Conservation (phyloP, 1,284 basidiomycete genomes). For the Puccinia hordei region DNA sequence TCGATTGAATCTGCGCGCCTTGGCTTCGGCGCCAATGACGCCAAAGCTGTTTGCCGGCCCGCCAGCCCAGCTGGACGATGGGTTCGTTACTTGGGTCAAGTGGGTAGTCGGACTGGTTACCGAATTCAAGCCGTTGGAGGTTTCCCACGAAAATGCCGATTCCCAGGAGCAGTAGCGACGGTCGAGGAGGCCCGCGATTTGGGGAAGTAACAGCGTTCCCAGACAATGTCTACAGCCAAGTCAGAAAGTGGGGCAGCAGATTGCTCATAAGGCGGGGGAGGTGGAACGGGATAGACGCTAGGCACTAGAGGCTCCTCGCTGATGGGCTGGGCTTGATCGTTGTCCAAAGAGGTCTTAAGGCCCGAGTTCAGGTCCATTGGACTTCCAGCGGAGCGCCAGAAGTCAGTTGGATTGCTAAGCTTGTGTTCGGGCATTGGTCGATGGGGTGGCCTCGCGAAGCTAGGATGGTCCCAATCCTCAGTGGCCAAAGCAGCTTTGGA, state of each 20-base stretch:
- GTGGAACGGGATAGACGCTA: conserved; percentile 39
- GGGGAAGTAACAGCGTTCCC: conserved; percentile 37
- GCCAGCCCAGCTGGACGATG: background rate
- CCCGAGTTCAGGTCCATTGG: background rate
- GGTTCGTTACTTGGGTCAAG: background rate
- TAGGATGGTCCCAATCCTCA: conserved; percentile 48
- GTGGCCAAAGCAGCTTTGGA: conserved; percentile 38
- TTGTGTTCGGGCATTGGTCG: conserved; percentile 18
- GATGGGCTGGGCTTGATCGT: background rate
- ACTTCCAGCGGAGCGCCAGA: background rate
- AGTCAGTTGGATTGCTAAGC: background rate
- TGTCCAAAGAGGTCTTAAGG: background rate
- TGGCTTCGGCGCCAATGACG: conserved; percentile 35
- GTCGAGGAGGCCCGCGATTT: background rate
- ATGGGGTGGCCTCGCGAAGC: conserved; percentile 41
- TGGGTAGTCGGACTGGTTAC: background rate
- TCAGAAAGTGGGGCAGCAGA: conserved; percentile 41
- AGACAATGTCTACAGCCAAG: conserved; percentile 42
- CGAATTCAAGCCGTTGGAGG: background rate
- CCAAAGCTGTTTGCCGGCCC: conserved; percentile 8
- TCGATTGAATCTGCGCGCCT: conserved; percentile 18
- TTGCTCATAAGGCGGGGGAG: conserved; percentile 42
- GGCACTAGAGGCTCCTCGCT: conserved; percentile 13
- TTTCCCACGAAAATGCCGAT: background rate
- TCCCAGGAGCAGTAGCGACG: background rate